Evolutionary conservation across 192 early-diverging fungal genomes (phyloP), one percentile per base, ranked within the genome.

Genomic region (Chytriomyces confervae): DNA sequence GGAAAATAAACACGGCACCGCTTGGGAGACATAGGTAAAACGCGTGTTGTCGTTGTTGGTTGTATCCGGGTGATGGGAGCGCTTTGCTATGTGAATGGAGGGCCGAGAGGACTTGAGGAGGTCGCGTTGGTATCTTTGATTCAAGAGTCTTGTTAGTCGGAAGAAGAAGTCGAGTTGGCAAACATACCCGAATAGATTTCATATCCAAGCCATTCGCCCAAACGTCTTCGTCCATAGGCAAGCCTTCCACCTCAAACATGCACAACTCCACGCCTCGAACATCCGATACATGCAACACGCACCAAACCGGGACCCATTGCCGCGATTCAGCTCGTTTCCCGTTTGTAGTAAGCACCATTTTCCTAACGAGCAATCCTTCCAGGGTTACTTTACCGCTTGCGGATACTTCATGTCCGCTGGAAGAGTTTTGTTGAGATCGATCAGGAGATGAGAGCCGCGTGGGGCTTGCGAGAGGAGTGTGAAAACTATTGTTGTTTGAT

Each of bases 1-100:
- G 95, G 86, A 97, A 97, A n/a, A 98, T 83, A 68, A 95, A 95
- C 7, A 93, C 92, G n/a, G 91, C 91, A 8, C 94, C 94, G 72
- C 93, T 91, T 0, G 88, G 84, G 50, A 95, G 84, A 72, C 93
- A 92, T 49, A 98, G 78, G 18, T 94, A 94, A 87, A 98, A 97
- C 27, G 95, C 94, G 76, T 93, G 85, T 53, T 89, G 91, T 43
- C 95, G 89, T 24, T 84, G 81, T 5, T 89, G 84, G 53, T 90
- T 93, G 78, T 97, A 95, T 18, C 95, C 95, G 0, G 94, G 94
- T 13, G 94, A 87, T 48, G 94, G 94, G 18, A 97, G 86, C 49
- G 90, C 86, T 73, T 93, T 95, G 46, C 95, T 89, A 78, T 95
- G 89, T 0, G 94, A 91, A 79, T 98, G 97, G 43, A 93, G 89